Evolutionary conservation across 1,284 basidiomycete genomes (phyloP), one percentile per base, ranked within the genome.

Genomic region (Leccinum pachyderme): DNA sequence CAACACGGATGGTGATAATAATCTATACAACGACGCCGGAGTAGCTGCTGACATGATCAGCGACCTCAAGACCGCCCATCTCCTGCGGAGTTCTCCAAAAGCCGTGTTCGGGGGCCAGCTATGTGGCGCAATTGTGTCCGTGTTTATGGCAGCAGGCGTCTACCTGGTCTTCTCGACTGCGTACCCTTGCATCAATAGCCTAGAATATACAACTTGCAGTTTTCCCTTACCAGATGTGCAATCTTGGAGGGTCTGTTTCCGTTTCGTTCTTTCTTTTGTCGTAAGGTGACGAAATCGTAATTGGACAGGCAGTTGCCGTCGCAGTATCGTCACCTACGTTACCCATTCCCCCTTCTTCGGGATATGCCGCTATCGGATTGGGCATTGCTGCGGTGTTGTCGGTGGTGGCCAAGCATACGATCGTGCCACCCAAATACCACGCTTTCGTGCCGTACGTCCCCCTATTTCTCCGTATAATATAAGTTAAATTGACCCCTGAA

Each of bases 11-110:
- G 47, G 46, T 22, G 55, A 47, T 37, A 6, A 37, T 35, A 54
- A 39, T 29, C 22, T 29, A 31, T 27, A 13, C 1, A 11, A 48
- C 28, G 31, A 32, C 24, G 18, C 31, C 2, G 32, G 18, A 22
- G 50, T 52, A 66, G 75, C 83, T 24, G 72, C 79, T 49, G 87
- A 89, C 68, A 88, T 89, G 86, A 83, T 84, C 57, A 81, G 85
- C 56, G 87, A 89, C 63, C 71, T 89, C 61, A 87, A 88, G 74
- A 86, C 87, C 7, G 84, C 83, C 55, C 86, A 87, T 69, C 77
- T 89, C 54, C 77, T 88, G 12, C 76, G 85, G 46, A 83, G 86
- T 28, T 84, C 82, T 62, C 87, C 87, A 22, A 75, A 73, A 57
- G 81, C 81, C 65, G 84, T 88, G 73, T 88, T 88, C 69, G 75